phyloP scores from a whole-genome alignment of 495 filamentous ascomycete genomes.

The Entonaema liquescens region DNA sequence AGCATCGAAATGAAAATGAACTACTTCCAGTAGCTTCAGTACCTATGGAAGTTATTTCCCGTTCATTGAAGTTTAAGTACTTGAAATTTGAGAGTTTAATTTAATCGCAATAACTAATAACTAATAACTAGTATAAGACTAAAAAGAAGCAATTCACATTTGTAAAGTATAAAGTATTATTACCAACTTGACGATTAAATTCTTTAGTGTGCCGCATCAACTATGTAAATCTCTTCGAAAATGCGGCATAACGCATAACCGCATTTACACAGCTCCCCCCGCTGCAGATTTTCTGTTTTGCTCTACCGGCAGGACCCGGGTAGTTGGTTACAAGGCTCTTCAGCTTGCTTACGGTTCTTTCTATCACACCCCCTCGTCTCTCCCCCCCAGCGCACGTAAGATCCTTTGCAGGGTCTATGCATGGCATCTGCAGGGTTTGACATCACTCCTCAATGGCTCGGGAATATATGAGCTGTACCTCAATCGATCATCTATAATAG shows the following conservation, averaged over 20 bases:
- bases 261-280: neutral
- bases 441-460: neutral
- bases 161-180: too few species aligned
- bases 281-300: neutral
- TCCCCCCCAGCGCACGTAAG: neutral
- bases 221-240: neutral
- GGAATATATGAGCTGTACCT: neutral
- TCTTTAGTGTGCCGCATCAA: neutral
- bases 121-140: neutral
- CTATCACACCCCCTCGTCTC: neutral
- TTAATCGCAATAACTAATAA: neutral
- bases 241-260: neutral
- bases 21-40: too few species aligned
- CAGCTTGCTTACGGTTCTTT: neutral
- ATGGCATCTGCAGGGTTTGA: neutral
- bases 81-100: too few species aligned
- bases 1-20: too few species aligned
- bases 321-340: neutral
- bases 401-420: neutral
- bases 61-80: too few species aligned
- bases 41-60: too few species aligned
- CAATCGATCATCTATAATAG: constrained; percentile 4
- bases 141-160: neutral
- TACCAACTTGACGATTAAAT: neutral
- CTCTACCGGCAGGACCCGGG: neutral